These are phyloP conservation scores for Aurantiochytrium sp. DNA, from an alignment of 108 stramenopile genomes.

Conservation along the genomic window DNA sequence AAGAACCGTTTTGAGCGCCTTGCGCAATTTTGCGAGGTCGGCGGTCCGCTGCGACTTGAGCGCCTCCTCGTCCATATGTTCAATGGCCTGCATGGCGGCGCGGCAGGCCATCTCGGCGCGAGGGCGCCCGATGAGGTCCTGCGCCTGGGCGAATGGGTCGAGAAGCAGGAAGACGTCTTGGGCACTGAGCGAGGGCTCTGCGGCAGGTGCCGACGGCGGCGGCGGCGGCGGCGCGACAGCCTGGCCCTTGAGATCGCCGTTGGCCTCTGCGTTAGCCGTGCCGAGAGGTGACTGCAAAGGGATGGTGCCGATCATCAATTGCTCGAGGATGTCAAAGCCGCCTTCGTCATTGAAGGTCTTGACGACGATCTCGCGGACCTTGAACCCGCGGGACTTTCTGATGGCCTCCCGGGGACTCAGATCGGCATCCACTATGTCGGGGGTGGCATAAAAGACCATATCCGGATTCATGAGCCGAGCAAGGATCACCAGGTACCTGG, in stretches of 20 bases:
- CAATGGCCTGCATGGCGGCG: not conserved
- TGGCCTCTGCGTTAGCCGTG: no score
- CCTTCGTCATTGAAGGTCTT: not conserved
- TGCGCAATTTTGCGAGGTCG: not conserved
- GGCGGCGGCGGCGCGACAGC: no score
- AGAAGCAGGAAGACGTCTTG: not conserved
- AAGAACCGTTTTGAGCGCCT: not conserved
- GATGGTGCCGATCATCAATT: not conserved
- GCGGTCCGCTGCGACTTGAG: not conserved
- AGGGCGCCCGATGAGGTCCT: not conserved
- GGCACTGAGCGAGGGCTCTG: not conserved
- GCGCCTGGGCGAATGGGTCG: not conserved
- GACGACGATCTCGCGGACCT: not conserved
- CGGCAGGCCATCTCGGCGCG: slow-evolving; percentile 9
- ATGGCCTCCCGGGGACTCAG: not conserved
- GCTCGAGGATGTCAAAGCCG: not conserved
- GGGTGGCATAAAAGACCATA: not conserved
- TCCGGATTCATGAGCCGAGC: not conserved
- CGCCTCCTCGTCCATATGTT: not conserved
- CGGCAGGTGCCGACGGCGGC: no score
- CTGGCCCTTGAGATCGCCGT: no score
- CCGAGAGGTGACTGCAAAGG: no score
- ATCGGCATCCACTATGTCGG: not conserved
- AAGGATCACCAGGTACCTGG: not conserved
- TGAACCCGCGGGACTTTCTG: not conserved